Evolutionary conservation across 805 yeast genomes (phyloP), one percentile per base, ranked within the genome.

Genomic region (Zygoascus flipseniorum): DNA sequence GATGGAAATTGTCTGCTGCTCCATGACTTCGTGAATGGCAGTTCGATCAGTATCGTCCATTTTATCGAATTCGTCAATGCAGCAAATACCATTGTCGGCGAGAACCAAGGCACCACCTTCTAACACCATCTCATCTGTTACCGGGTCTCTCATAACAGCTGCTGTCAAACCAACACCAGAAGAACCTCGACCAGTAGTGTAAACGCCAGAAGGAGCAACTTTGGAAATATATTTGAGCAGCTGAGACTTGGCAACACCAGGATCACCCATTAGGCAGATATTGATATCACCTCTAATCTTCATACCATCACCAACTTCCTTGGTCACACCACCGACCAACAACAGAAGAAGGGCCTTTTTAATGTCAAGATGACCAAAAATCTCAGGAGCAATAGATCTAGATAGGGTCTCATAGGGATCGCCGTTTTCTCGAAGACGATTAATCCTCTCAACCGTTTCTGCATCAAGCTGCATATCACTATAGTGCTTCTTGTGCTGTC

Each of bases 121-220:
- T 50, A 93, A 76, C 14, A 93, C 88, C 95, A 92, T 87, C 71
- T 93, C 99, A 69, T 93, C 99, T 1, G 99, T 93, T n/a, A 90
- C 92, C 1, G 98, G 97, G 69, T 93, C 99, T 64, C 93, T 81
- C 95, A 93, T 89, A 37, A 93, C 99, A 0, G 99, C 99, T 1
- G 99, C 99, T 3, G 99, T 93, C 63, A 93, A 76, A 73, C 99
- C 99, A 47, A 93, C 99, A 54, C 99, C 99, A 0, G 99, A 93
- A 3, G 97, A 89, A 68, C 99, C 99, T 64, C 95, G 82, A 72
- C 99, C 99, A 1, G 99, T 93, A 8, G 99, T 93, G 69, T 93
- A 93, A 31, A 93, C 95, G 50, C 96, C 95, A 65, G 98, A 79
- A 31, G 99, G 99, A 2, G 98, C 93, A 52, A 93, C 86, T 63